phyloP scores from a whole-genome alignment of 1,284 basidiomycete genomes.

The Puccinia novopanici region DNA sequence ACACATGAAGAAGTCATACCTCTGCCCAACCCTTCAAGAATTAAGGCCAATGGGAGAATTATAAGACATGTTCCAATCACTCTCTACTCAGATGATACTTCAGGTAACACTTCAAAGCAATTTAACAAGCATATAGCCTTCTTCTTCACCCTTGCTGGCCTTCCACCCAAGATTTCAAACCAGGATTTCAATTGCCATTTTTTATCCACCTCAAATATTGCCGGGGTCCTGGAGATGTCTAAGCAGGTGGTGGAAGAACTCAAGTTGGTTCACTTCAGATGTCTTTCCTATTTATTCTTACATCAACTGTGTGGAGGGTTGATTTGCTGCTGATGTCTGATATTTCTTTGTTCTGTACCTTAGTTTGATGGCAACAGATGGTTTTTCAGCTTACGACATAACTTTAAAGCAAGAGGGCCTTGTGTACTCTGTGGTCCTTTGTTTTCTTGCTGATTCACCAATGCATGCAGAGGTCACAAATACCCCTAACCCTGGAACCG shows the following conservation, averaged over 20 bases:
- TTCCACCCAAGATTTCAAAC: no score
- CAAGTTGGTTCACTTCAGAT: constrained; percentile 52
- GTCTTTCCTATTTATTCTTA: background rate
- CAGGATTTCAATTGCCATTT: no score
- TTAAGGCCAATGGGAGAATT: constrained; percentile 12
- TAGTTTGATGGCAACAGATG: background rate
- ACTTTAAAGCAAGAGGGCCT: background rate
- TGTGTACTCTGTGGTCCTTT: background rate
- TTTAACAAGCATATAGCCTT: no score
- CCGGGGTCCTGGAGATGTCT: background rate
- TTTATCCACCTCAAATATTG: background rate
- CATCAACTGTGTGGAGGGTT: no score
- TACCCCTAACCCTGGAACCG: background rate
- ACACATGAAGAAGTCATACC: background rate
- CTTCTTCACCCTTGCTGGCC: no score
- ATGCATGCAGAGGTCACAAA: constrained; percentile 13
- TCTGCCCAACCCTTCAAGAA: constrained; percentile 46
- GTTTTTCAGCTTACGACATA: background rate
- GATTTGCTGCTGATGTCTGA: no score
- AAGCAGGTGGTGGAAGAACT: constrained; percentile 58
- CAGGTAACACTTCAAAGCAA: no score
- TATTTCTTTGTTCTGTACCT: background rate
- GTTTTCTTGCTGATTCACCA: background rate
- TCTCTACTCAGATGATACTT: no score
- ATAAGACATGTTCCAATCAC: no score